Evolutionary conservation across 345 rosid genomes (phyloP), one percentile per base, ranked within the genome.

Genomic region (Boechera retrofracta): DNA sequence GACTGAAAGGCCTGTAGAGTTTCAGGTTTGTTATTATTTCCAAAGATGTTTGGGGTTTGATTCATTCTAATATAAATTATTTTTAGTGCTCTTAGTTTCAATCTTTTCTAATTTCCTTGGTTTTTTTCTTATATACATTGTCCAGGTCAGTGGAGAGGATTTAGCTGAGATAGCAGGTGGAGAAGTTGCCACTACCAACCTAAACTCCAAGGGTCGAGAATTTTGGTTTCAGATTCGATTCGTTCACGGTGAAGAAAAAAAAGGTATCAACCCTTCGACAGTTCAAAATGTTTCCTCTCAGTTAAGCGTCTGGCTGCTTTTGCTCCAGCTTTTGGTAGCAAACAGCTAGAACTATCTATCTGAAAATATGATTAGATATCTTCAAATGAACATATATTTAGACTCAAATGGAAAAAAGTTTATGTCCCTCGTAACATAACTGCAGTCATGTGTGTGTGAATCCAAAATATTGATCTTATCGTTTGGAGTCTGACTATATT

Each of bases 151-250:
- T 84, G 90, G 83, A 74, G 59, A 64, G 6, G 81, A 86, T 83
- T 81, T 91, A 84, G 82, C 91, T 69, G 97, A 80, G 81, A 48
- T 87, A 64, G 62, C 55, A 28, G 88, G 88, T 38, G 90, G 91
- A 15, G 87, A 88, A 81, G 85, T 82, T 76, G 88, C 90, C 70
- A 75, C 73, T 54, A 87, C 91, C 61, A 87, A 89, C 77, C 80
- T 88, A 74, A 86, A 81, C 68, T 87, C 93, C 45, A 81, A 79
- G 78, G 91, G 97, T 45, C 81, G 82, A 7, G 85, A 83, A 15
- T 91, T 91, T 82, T 71, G 72, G 58, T 51, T 89, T 55, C 84
- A 85, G 60, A 85, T 91, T 57, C 81, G 38, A 4, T 81, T 88
- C 67, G 26, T 12, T 16, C 26, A 33, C 0, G 5, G 10, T 21